Conservation (phyloP, 2,329 filamentous ascomycete genomes). For the Aspergillus carbonarius region DNA sequence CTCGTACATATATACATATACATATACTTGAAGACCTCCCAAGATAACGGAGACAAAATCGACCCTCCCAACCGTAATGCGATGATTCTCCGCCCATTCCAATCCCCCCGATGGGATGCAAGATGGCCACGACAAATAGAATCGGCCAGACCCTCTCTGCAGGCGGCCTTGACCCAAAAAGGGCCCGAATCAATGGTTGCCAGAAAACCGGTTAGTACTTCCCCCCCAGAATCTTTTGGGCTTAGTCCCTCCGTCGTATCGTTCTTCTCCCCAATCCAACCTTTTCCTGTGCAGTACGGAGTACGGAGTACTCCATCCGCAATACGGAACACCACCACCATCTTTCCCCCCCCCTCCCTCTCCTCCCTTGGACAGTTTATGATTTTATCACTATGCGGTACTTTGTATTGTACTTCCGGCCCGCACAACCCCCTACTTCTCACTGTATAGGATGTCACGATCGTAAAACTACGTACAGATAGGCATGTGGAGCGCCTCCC, state of each 20-base stretch:
- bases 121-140: background rate
- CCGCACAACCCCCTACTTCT: background rate
- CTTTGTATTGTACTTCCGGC: background rate
- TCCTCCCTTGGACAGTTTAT: too few relatives aligned
- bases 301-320: too few relatives aligned
- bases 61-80: too few relatives aligned
- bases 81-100: background rate
- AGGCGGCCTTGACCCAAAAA: background rate
- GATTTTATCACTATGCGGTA: too few relatives aligned
- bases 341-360: too few relatives aligned
- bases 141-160: constrained; percentile 1
- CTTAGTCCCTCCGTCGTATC: background rate
- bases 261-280: background rate
- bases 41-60: too few relatives aligned
- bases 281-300: background rate
- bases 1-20: too few relatives aligned
- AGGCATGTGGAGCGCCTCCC: constrained; percentile 11
- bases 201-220: background rate
- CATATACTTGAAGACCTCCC: too few relatives aligned
- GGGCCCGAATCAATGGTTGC: constrained; percentile 1
- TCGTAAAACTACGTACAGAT: constrained; percentile 3
- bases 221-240: background rate
- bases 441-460: background rate
- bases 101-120: background rate
- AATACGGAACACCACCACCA: too few relatives aligned